Evolutionary conservation across 495 filamentous ascomycete genomes (phyloP).

Genomic region (Bacidia gigantensis): DNA sequence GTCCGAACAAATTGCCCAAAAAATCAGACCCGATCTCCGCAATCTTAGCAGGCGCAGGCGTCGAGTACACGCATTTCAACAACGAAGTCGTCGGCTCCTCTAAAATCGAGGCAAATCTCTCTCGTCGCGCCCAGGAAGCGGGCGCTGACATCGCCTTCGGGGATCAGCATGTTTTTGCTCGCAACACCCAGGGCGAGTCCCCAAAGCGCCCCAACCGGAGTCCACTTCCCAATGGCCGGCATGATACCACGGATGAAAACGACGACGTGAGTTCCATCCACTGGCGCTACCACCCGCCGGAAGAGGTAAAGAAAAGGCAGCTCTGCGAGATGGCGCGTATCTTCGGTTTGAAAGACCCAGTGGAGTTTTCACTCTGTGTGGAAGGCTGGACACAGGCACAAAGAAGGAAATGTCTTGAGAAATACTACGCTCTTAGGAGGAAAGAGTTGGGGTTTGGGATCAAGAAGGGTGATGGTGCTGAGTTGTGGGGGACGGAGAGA

Average conservation of each 20-base stretch:
- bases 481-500: neutral
- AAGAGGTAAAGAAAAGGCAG: slow-evolving; percentile 62
- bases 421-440: slow-evolving; percentile 56
- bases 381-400: slow-evolving; percentile 88
- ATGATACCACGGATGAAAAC: slow-evolving; percentile 23
- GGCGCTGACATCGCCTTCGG: slow-evolving; percentile 34
- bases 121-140: slow-evolving; percentile 55
- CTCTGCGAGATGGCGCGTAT: slow-evolving; percentile 79
- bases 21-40: slow-evolving; percentile 71
- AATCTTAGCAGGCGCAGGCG: slow-evolving; percentile 76
- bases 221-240: slow-evolving; percentile 17
- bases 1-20: slow-evolving; percentile 15
- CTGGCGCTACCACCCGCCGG: slow-evolving; percentile 63
- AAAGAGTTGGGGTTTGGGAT: slow-evolving; percentile 18
- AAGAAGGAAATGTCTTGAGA: slow-evolving; percentile 62
- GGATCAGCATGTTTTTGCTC: slow-evolving; percentile 36
- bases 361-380: slow-evolving; percentile 84
- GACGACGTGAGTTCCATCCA: slow-evolving; percentile 15
- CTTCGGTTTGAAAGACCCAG: slow-evolving; percentile 62
- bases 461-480: neutral
- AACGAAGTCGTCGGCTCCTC: slow-evolving; percentile 88
- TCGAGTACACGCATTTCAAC: slow-evolving; percentile 94
- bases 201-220: neutral
- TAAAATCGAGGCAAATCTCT: slow-evolving; percentile 67
- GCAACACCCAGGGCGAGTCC: slow-evolving; percentile 21